A percentile compares a stretch with the other conserved stretches of the same genome.
phyloP scores from a whole-genome alignment of 495 filamentous ascomycete genomes.

The Neurospora sp. region DNA sequence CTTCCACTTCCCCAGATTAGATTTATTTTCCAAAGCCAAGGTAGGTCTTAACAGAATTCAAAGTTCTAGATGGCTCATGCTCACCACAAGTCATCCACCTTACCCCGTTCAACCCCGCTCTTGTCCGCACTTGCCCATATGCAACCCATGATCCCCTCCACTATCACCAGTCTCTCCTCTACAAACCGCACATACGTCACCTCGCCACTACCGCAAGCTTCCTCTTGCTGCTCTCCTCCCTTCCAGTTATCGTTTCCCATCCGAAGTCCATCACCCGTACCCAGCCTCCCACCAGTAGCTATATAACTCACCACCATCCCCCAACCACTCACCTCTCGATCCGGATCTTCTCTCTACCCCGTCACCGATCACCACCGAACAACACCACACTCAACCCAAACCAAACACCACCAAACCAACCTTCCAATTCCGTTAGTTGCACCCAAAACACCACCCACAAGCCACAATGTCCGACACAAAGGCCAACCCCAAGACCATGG shows the following conservation, averaged over 20 bases:
- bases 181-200: neutral
- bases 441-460: neutral
- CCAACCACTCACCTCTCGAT: neutral
- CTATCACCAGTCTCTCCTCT: neutral
- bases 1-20: neutral
- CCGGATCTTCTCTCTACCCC: neutral
- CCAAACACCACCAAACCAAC: neutral
- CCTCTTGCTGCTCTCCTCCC: neutral
- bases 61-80: neutral
- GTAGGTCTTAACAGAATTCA: too few species aligned
- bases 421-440: neutral
- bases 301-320: neutral
- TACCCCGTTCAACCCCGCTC: neutral
- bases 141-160: neutral
- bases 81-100: neutral
- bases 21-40: neutral
- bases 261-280: neutral
- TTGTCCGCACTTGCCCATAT: neutral
- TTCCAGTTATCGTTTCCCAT: neutral
- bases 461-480: neutral
- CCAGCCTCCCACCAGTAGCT: neutral
- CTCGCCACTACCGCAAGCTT: neutral
- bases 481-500: neutral
- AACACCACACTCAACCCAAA: neutral
- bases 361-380: neutral